phyloP scores from a whole-genome alignment of 345 rosid species.

The Gossypioides kirkii region DNA sequence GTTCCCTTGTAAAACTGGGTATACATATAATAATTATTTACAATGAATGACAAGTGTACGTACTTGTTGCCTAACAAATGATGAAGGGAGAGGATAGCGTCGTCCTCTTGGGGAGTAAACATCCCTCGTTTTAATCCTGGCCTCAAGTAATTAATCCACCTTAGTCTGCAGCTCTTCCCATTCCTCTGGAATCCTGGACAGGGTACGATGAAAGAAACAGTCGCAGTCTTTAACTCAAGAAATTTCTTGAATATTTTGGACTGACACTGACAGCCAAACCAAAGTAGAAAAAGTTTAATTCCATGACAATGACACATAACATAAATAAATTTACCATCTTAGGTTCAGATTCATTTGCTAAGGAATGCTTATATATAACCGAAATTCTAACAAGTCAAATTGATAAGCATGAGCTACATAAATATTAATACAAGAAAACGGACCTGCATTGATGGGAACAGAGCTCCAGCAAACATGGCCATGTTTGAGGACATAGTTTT shows the following conservation, averaged over 20 bases:
- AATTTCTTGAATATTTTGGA: not conserved
- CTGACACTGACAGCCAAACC: not conserved
- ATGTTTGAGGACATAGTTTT: conserved; percentile 45
- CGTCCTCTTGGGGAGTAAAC: conserved; percentile 64
- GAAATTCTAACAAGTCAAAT: too few species aligned
- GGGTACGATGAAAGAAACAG: not conserved
- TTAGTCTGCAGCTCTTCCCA: conserved; percentile 85
- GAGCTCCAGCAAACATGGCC: conserved; percentile 90
- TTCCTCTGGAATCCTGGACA: conserved; percentile 72
- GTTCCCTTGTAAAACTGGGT: too few species aligned
- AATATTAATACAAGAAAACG: not conserved
- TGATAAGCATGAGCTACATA: not conserved
- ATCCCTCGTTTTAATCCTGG: conserved; percentile 76
- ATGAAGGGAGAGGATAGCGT: conserved; percentile 59
- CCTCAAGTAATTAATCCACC: conserved; percentile 23
- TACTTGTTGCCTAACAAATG: conserved; percentile 84
- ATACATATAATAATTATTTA: too few species aligned
- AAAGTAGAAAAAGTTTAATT: not conserved
- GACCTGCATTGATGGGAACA: conserved; percentile 80
- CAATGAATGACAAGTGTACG: not conserved
- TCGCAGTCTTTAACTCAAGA: not conserved
- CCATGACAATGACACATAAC: not conserved
- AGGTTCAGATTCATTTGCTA: too few species aligned
- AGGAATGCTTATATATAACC: too few species aligned
- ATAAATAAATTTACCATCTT: not conserved